A percentile compares a stretch with the other conserved stretches of the same genome.
Conservation (phyloP, 2,329 filamentous ascomycete genomes). For the Chrysosporium keratinophilum region DNA sequence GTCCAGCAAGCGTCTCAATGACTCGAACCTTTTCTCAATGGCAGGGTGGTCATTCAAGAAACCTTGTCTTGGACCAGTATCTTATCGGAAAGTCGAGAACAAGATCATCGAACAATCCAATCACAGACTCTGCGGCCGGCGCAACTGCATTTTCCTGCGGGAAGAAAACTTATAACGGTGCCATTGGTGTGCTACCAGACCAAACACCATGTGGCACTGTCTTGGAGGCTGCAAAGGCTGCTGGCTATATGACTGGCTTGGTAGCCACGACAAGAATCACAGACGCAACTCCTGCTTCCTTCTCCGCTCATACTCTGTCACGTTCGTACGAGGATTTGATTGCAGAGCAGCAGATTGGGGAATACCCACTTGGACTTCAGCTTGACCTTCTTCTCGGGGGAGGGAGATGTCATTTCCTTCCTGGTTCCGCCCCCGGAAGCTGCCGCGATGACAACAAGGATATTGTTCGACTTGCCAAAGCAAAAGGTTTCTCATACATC, state of each 20-base stretch:
- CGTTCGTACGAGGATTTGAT: slow-evolving; percentile 80
- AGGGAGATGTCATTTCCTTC: slow-evolving; percentile 83
- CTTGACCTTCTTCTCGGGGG: slow-evolving; percentile 91
- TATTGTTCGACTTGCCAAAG: slow-evolving; percentile 59
- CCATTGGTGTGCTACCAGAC: slow-evolving; percentile 80
- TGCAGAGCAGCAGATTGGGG: slow-evolving; percentile 81
- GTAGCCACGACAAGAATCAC: slow-evolving; percentile 93
- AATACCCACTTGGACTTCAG: slow-evolving; percentile 72
- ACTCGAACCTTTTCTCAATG: slow-evolving; percentile 80
- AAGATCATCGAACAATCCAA: slow-evolving; percentile 67
- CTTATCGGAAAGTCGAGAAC: slow-evolving; percentile 86
- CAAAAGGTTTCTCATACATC: slow-evolving; percentile 73
- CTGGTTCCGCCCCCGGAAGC: slow-evolving; percentile 68
- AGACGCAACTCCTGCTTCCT: slow-evolving; percentile 92
- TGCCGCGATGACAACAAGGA: slow-evolving; percentile 73
- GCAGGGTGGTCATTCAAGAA: slow-evolving; percentile 61
- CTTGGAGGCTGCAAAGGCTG: slow-evolving; percentile 83
- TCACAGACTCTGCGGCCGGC: slow-evolving; percentile 91
- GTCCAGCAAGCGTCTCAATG: slow-evolving; percentile 76
- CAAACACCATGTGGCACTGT: slow-evolving; percentile 81
- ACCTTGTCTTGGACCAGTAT: slow-evolving; percentile 72
- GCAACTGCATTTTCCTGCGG: slow-evolving; percentile 94
- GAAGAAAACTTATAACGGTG: slow-evolving; percentile 90
- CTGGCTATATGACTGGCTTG: slow-evolving; percentile 83
- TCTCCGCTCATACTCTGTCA: slow-evolving; percentile 77